A percentile compares a stretch with the other conserved stretches of the same genome.
Conservation (phyloP, 2,329 filamentous ascomycete genomes). For the Bipolaris bicolor region DNA sequence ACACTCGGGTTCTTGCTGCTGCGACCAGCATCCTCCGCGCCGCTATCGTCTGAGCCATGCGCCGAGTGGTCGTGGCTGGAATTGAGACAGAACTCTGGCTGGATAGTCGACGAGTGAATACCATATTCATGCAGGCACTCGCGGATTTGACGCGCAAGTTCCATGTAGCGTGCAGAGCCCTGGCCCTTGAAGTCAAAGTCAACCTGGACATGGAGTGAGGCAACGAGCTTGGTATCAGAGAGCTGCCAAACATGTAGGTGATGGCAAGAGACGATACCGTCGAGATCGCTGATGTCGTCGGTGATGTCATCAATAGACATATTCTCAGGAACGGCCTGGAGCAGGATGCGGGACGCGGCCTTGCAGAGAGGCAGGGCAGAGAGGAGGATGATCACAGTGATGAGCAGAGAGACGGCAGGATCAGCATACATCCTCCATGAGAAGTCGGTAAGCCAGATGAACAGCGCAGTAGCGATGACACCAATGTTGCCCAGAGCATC, state of each 20-base stretch:
- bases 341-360: conserved; percentile 82
- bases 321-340: conserved; percentile 91
- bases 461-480: conserved; percentile 79
- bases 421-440: conserved; percentile 86
- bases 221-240: conserved; percentile 91
- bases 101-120: conserved; percentile 96
- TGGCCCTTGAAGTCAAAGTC: conserved; percentile 86
- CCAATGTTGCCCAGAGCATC: conserved; percentile 87
- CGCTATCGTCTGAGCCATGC: conserved; percentile 39
- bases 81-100: conserved; percentile 76
- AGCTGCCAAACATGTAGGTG: conserved; percentile 98
- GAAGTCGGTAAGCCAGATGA: conserved; percentile 91
- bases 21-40: conserved; percentile 35
- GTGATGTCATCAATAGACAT: conserved; percentile 89
- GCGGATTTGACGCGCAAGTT: conserved; percentile 79
- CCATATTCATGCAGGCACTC: conserved; percentile 93
- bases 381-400: conserved; percentile 76
- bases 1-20: conserved; percentile 47
- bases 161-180: conserved; percentile 83
- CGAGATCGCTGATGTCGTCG: conserved; percentile 84
- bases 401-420: conserved; percentile 89
- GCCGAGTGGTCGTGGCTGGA: conserved; percentile 52
- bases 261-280: conserved; percentile 88
- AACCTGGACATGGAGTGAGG: conserved; percentile 91
- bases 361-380: conserved; percentile 80